Base-by-base conservation (phyloP, 2,329 filamentous ascomycete species). In the Monilinia polystroma region DNA sequence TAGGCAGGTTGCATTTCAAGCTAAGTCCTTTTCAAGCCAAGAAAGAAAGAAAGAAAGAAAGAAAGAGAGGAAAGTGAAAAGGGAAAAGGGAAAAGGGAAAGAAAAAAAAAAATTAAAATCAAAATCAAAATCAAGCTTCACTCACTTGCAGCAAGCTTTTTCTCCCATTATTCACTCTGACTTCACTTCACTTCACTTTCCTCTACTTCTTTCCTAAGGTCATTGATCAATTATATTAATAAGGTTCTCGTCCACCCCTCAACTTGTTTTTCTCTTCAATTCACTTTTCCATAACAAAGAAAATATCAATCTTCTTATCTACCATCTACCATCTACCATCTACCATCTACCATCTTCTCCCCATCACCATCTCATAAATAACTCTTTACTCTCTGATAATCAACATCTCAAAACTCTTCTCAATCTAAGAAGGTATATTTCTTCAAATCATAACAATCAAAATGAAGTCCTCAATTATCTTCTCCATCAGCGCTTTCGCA, bases 381-480 rank as follows among this genome's bases (percentile, higher is more conserved):
- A 47, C 20, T 18, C 18, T 35, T 8, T 32, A 59, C 29, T 26
- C 43, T 35, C 26, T 59, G 32, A 58, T 59, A 41, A 49, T 29
- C 29, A 45, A 16, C 10, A 16, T 35, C 14, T 14, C 47, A 54
- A 54, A 14, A n/a, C n/a, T 29, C 41, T 58, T 41, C 38, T 68
- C 49, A 20, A 56, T 20, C 16, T n/a, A 56, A 3, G 12, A 56
- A 45, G 23, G 14, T 35, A 54, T 55, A 55, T 18, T 35, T 49
- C 57, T 16, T 47, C 57, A 10, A 49, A 10, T 18, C 52, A 58
- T 49, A 60, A 45, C 63, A 57, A 56, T 70, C 73, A 75, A 73
- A 51, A 76, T 76, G 75, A 74, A 75, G 72, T 72, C 67, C 69
- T 68, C 73, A 49, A 53, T 70, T 60, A 70, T 72, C 49, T 56